Evolutionary conservation across 108 stramenopile genomes (phyloP).

Genomic region (Cyclotella baltica): DNA sequence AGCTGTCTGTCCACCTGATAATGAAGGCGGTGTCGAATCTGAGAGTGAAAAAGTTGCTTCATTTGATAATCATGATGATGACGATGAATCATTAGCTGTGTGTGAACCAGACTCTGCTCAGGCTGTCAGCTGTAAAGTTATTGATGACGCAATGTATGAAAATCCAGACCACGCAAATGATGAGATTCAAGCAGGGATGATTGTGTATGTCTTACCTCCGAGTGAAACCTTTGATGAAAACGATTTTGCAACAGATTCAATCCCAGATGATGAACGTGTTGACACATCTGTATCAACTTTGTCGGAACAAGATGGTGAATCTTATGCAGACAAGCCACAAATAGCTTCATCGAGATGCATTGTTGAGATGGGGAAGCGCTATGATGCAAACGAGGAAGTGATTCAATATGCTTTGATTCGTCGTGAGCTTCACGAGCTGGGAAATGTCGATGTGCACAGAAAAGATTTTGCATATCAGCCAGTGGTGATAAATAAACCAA

Average conservation of each 20-base stretch:
- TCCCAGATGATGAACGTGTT: not conserved
- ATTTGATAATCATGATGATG: no score
- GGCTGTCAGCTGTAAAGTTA: not conserved
- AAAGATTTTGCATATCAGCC: slow-evolving; percentile 51
- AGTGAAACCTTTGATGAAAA: not conserved
- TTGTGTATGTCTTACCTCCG: slow-evolving; percentile 30
- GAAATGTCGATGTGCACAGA: slow-evolving; percentile 44
- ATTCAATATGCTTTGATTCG: slow-evolving; percentile 39
- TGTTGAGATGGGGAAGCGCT: slow-evolving; percentile 34
- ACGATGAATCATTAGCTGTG: slow-evolving; percentile 5
- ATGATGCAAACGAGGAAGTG: slow-evolving; percentile 32
- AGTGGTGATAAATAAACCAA: slow-evolving; percentile 12
- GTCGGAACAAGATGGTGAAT: not conserved
- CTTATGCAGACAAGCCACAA: not conserved
- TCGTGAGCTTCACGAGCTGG: slow-evolving; percentile 29
- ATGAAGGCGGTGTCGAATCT: not conserved
- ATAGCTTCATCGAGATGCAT: slow-evolving; percentile 19
- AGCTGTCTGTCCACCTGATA: slow-evolving; percentile 39
- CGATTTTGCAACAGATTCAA: not conserved
- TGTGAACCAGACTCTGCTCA: slow-evolving; percentile 7
- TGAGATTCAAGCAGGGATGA: slow-evolving; percentile 45
- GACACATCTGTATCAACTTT: slow-evolving; percentile 4
- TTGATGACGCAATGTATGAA: not conserved
- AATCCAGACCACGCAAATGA: not conserved
- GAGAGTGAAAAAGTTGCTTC: not conserved